Conservation (phyloP, 1,139 yeast genomes). For the Taphrina betulina region DNA sequence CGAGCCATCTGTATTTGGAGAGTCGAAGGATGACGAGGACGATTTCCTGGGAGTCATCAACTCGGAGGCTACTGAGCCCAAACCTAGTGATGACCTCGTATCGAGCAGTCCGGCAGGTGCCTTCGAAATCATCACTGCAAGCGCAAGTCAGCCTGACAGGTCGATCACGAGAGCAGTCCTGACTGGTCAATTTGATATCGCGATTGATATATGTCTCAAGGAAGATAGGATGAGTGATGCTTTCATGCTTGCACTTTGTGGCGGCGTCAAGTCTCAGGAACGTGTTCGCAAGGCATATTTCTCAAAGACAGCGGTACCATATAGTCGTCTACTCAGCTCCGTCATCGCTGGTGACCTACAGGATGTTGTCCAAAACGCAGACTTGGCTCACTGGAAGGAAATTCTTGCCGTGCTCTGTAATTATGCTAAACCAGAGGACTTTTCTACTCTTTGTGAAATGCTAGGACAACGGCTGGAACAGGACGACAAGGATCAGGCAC, state of each 20-base stretch:
- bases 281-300: conserved; percentile 74
- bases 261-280: conserved; percentile 56
- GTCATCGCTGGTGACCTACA: conserved; percentile 59
- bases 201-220: conserved; percentile 66
- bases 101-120: conserved; percentile 42
- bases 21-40: conserved; percentile 39
- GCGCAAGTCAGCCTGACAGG: conserved; percentile 49
- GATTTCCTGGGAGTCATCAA: conserved; percentile 36
- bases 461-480: conserved; percentile 67
- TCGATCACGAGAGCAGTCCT: conserved; percentile 60
- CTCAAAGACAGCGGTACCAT: conserved; percentile 54
- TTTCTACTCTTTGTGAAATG: conserved; percentile 57
- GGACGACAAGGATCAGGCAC: conserved; percentile 44
- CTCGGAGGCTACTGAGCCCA: neutral
- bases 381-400: conserved; percentile 77
- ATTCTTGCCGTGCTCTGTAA: conserved; percentile 70
- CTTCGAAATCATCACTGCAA: conserved; percentile 48
- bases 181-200: conserved; percentile 62
- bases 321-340: conserved; percentile 67
- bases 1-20: conserved; percentile 27
- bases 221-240: conserved; percentile 73
- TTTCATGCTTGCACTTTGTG: conserved; percentile 72
- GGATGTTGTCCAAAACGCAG: conserved; percentile 76
- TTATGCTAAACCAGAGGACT: conserved; percentile 53
- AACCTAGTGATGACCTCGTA: neutral